Conservation (phyloP, 371 early-diverging fungal genomes). For the Zopfochytrium polystomum region DNA sequence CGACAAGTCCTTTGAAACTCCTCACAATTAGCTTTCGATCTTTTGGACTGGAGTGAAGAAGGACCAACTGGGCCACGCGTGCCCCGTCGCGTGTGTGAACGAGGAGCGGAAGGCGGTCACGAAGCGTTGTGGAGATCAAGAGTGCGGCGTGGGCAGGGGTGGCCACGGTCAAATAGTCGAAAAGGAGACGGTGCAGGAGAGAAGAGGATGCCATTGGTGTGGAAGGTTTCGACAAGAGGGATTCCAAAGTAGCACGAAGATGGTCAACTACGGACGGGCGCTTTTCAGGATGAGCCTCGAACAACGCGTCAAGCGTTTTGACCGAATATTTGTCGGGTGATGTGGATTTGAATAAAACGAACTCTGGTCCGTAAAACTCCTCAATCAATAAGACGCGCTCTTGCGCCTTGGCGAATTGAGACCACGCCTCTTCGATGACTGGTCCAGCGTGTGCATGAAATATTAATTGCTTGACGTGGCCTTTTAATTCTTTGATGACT, state of each 20-base stretch:
- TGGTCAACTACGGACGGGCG: conserved; percentile 70
- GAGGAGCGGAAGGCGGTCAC: conserved; percentile 80
- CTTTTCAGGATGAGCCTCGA: conserved; percentile 70
- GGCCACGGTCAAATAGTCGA: conserved; percentile 65
- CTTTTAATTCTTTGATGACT: conserved; percentile 80
- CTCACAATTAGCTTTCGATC: conserved; percentile 89
- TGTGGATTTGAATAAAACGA: conserved; percentile 70
- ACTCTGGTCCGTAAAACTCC: conserved; percentile 93
- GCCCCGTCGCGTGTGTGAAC: conserved; percentile 91
- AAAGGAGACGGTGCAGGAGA: conserved; percentile 82
- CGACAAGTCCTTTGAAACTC: conserved; percentile 76
- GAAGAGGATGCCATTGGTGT: conserved; percentile 61
- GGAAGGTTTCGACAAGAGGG: conserved; percentile 80
- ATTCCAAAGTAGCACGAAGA: conserved; percentile 64
- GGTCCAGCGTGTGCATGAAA: conserved; percentile 74
- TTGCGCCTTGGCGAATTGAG: conserved; percentile 71
- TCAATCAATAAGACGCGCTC: conserved; percentile 76
- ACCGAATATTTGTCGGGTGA: conserved; percentile 5
- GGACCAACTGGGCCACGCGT: conserved; percentile 74
- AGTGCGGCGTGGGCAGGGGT: conserved; percentile 13
- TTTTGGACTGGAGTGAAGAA: conserved; percentile 74
- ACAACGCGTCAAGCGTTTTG: conserved; percentile 61
- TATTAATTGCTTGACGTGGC: conserved; percentile 70
- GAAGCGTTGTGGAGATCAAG: conserved; percentile 71
- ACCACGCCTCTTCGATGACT: conserved; percentile 83